These are phyloP conservation scores for Acanthamoeba castellanii DNA, from an alignment of 208 protist species.

Conservation along the genomic window DNA sequence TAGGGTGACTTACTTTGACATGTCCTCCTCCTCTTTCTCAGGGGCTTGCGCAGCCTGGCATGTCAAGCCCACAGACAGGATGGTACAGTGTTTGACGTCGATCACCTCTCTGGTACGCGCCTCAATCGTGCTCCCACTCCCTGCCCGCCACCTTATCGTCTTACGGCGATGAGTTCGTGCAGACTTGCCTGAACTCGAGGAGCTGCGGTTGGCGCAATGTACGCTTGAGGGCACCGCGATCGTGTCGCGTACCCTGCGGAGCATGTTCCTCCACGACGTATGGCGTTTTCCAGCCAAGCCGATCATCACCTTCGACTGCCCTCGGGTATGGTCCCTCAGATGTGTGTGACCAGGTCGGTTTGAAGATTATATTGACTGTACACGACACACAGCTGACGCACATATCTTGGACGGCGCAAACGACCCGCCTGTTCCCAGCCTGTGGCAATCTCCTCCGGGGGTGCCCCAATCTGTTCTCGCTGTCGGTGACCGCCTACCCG, in stretches of 20 bases:
- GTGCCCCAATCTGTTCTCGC: conserved; percentile 41
- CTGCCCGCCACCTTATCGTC: neutral
- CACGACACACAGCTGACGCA: neutral
- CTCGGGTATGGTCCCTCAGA: neutral
- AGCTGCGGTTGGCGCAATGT: neutral
- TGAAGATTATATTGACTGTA: neutral
- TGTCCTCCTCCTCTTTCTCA: neutral
- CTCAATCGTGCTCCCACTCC: no score
- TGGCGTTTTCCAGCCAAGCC: conserved; percentile 34
- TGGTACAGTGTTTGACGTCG: conserved; percentile 18
- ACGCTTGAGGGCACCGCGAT: neutral
- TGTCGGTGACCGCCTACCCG: neutral
- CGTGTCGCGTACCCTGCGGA: neutral
- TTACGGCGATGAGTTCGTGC: neutral
- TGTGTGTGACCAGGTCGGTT: no score
- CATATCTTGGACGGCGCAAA: conserved; percentile 16
- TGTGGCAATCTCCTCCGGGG: neutral
- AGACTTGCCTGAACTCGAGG: conserved; percentile 19
- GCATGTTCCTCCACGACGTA: neutral
- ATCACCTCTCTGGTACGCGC: neutral
- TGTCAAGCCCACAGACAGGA: conserved; percentile 6
- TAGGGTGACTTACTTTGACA: no score
- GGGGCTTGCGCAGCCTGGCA: neutral
- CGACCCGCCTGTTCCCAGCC: neutral
- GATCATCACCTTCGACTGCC: conserved; percentile 12